Percentiles rank a stretch among this genome's conserved stretches.
These are phyloP conservation scores for Cenococcum geophilum DNA, from an alignment of 495 filamentous ascomycete genomes.

Conservation along the genomic window DNA sequence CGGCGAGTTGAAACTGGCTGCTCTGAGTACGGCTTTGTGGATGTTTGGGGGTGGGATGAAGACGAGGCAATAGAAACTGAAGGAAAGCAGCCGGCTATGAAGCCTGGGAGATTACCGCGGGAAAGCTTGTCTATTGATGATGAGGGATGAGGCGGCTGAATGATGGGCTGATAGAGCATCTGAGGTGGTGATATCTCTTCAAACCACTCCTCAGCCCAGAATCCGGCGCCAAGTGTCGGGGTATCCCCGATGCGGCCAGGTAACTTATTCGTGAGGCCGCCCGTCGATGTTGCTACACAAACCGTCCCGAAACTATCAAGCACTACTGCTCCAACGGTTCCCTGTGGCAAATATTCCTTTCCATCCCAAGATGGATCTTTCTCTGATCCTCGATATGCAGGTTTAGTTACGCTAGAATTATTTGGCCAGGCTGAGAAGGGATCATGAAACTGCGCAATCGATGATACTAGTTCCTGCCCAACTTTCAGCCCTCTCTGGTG, in stretches of 20 bases:
- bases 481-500: slow-evolving; percentile 61
- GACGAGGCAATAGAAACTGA: neutral
- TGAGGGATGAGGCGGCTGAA: neutral
- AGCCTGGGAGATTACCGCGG: slow-evolving; percentile 13
- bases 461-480: slow-evolving; percentile 34
- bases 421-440: neutral
- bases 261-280: slow-evolving; percentile 83
- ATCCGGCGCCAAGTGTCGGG: slow-evolving; percentile 77
- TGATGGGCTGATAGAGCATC: slow-evolving; percentile 22
- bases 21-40: neutral
- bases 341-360: slow-evolving; percentile 66
- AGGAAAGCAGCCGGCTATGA: slow-evolving; percentile 23
- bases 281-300: slow-evolving; percentile 78
- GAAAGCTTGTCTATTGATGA: slow-evolving; percentile 20
- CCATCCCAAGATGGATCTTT: slow-evolving; percentile 38
- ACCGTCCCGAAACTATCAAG: slow-evolving; percentile 66
- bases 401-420: neutral
- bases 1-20: slow-evolving; percentile 13
- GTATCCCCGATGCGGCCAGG: slow-evolving; percentile 84
- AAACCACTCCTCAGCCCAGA: slow-evolving; percentile 82
- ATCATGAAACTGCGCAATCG: slow-evolving; percentile 9
- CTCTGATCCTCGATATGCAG: slow-evolving; percentile 14
- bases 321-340: slow-evolving; percentile 78
- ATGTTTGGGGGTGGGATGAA: neutral
- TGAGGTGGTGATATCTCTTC: slow-evolving; percentile 13